These are phyloP conservation scores for Erysiphe neolycopersici DNA, from an alignment of 2,329 filamentous ascomycete genomes.

Conservation along the genomic window DNA sequence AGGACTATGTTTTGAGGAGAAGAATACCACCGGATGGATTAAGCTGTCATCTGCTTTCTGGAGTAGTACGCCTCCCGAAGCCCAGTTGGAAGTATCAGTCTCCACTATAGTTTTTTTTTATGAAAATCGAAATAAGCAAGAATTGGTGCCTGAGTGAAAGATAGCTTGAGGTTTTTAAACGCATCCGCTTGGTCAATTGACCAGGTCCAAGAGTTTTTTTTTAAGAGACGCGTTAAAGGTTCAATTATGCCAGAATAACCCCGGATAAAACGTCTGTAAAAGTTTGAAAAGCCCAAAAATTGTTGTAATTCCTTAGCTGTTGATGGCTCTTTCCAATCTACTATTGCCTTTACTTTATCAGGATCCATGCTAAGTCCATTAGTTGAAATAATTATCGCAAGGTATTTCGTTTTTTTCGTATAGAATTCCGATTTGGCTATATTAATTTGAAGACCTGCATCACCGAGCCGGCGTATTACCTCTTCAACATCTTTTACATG, in stretches of 20 bases:
- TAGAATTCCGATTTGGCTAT: no score
- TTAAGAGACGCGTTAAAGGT: background rate
- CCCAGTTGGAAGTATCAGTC: no score
- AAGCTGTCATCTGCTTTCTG: no score
- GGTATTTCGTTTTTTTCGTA: no score
- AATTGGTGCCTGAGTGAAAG: no score
- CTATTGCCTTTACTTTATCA: background rate
- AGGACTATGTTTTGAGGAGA: no score
- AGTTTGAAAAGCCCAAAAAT: background rate
- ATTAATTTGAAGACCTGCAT: constrained; percentile 1
- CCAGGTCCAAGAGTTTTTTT: background rate
- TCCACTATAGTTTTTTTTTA: no score
- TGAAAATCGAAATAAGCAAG: no score
- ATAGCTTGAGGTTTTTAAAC: background rate
- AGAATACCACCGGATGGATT: no score
- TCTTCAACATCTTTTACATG: background rate
- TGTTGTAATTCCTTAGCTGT: background rate
- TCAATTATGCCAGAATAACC: background rate
- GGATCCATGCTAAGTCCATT: constrained; percentile 1
- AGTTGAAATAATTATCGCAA: no score
- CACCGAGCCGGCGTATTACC: background rate
- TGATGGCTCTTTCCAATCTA: background rate
- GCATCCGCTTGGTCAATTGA: background rate
- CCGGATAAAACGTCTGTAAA: background rate
- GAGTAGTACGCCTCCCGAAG: no score